phyloP scores from a whole-genome alignment of 352 stramenopile species.

The Aphanomyces astaci region DNA sequence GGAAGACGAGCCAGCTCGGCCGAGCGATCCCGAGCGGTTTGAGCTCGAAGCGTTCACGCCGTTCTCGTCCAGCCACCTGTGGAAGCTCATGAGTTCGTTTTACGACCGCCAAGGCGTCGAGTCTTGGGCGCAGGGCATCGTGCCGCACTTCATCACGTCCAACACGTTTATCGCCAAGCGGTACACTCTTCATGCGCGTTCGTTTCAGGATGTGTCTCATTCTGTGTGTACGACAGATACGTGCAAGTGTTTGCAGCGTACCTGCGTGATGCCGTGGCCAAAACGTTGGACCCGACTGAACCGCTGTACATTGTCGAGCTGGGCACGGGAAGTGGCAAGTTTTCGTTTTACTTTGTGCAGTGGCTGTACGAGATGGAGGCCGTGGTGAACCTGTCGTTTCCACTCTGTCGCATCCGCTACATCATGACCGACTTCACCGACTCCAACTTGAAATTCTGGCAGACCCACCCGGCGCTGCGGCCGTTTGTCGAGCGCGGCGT shows the following conservation, averaged over 20 bases:
- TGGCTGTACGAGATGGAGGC: constrained; percentile 58
- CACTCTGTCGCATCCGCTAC: constrained; percentile 86
- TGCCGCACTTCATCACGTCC: constrained; percentile 94
- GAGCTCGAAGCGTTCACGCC: constrained; percentile 85
- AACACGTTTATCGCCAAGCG: constrained; percentile 92
- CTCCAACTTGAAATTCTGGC: constrained; percentile 92
- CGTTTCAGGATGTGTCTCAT: neutral
- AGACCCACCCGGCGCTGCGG: constrained; percentile 72
- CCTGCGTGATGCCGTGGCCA: constrained; percentile 45
- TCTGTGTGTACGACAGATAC: constrained; percentile 15
- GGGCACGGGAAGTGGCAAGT: constrained; percentile 88
- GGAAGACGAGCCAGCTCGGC: constrained; percentile 46
- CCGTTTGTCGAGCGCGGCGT: constrained; percentile 80
- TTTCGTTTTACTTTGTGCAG: constrained; percentile 93
- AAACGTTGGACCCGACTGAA: constrained; percentile 63
- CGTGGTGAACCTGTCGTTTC: constrained; percentile 63
- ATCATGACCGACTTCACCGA: constrained; percentile 94
- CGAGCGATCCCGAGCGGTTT: constrained; percentile 34
- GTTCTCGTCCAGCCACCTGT: constrained; percentile 85
- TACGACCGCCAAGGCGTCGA: constrained; percentile 79
- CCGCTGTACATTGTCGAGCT: constrained; percentile 93
- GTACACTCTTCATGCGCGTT: constrained; percentile 45
- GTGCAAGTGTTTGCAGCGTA: constrained; percentile 45
- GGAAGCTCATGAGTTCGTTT: constrained; percentile 95
- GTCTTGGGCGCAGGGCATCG: constrained; percentile 88